Evolutionary conservation across 2,329 filamentous ascomycete species (phyloP).

Genomic region (Arachnopeziza araneosa): DNA sequence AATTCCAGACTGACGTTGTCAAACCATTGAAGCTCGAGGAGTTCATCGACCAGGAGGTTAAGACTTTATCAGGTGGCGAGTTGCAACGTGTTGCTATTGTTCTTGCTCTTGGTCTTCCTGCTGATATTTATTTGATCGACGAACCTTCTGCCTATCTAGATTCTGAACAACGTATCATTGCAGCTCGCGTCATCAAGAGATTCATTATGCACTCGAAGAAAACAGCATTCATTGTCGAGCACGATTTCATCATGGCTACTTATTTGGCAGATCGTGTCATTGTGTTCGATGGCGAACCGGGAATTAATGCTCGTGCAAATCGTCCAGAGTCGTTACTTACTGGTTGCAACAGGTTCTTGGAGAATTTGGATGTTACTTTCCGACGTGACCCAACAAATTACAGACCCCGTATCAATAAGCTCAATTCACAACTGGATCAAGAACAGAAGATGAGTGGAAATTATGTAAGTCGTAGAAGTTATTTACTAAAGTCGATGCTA

Average conservation of each 20-base stretch:
- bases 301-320: slow-evolving; percentile 82
- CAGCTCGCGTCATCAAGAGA: slow-evolving; percentile 95
- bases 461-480: slow-evolving; percentile 57
- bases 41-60: slow-evolving; percentile 99
- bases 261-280: slow-evolving; percentile 87
- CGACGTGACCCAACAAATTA: slow-evolving; percentile 94
- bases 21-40: slow-evolving; percentile 99
- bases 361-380: slow-evolving; percentile 97
- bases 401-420: slow-evolving; percentile 98
- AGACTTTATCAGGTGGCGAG: slow-evolving; percentile 98
- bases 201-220: slow-evolving; percentile 99
- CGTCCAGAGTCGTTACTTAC: slow-evolving; percentile 86
- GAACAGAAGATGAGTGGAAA: slow-evolving; percentile 94
- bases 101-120: slow-evolving; percentile 87
- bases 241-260: slow-evolving; percentile 97
- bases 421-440: slow-evolving; percentile 90
- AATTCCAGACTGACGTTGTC: slow-evolving; percentile 99
- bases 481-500: neutral
- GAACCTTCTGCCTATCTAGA: slow-evolving; percentile 97
- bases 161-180: slow-evolving; percentile 98
- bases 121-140: slow-evolving; percentile 97
- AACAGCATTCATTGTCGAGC: slow-evolving; percentile 98
- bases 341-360: slow-evolving; percentile 90
- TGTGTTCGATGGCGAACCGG: slow-evolving; percentile 93
- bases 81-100: slow-evolving; percentile 98